Evolutionary conservation across 164 flowering plant species (phyloP).

Genomic region (Aristolochia contorta): DNA sequence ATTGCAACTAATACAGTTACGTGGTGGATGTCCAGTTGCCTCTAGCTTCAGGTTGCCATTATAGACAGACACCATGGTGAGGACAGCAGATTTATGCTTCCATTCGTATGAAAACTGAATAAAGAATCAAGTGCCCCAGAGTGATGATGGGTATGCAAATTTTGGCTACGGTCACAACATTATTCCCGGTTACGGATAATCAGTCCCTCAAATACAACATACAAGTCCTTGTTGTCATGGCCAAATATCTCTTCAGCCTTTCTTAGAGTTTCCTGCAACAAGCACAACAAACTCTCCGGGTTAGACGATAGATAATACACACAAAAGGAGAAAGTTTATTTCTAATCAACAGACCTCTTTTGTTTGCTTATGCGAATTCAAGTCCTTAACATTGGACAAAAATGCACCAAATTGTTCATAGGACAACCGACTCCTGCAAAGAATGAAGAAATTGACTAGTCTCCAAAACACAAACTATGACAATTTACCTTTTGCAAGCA

Average conservation of each 20-base stretch:
- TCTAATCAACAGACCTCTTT: conserved; percentile 44
- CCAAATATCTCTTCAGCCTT: conserved; percentile 89
- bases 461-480: too few species aligned
- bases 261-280: conserved; percentile 65
- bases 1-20: too few species aligned
- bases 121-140: too few species aligned
- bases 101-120: too few species aligned
- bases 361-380: conserved; percentile 84
- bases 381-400: conserved; percentile 83
- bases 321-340: background rate
- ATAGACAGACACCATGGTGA: too few species aligned
- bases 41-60: too few species aligned
- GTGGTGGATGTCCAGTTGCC: too few species aligned
- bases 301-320: background rate
- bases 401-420: conserved; percentile 94
- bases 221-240: conserved; percentile 79
- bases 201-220: conserved; percentile 65
- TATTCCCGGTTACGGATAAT: conserved; percentile 37
- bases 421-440: conserved; percentile 67
- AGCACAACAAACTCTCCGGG: background rate
- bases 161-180: too few species aligned
- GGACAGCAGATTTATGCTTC: too few species aligned
- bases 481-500: background rate
- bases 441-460: conserved; percentile 4
- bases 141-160: too few species aligned